Conservation (phyloP, 768 basidiomycete genomes). For the Termitomyces sp. region DNA sequence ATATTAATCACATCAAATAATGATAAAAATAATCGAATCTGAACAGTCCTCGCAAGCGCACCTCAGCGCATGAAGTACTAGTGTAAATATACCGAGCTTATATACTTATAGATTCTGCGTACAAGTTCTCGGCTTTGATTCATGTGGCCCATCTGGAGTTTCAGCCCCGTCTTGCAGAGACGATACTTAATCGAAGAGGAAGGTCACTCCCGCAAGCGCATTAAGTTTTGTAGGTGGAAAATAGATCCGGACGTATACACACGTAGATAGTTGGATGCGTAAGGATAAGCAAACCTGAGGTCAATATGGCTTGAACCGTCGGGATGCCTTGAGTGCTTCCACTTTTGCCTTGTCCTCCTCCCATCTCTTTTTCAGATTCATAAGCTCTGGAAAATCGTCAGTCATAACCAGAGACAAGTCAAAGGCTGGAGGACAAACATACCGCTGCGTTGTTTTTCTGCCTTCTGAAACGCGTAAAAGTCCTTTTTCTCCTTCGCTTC, state of each 20-base stretch:
- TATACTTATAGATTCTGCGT: no score
- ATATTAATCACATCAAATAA: no score
- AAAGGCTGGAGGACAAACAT: constrained; percentile 18
- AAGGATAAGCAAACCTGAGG: not conserved
- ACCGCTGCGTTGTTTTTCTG: constrained; percentile 88
- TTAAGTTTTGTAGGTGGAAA: not conserved
- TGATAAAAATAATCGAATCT: no score
- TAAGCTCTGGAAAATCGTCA: constrained; percentile 49
- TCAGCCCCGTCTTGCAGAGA: not conserved
- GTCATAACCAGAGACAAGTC: not conserved
- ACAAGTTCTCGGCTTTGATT: not conserved
- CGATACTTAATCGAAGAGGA: not conserved
- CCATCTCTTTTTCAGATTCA: constrained; percentile 77
- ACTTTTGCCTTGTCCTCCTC: constrained; percentile 87
- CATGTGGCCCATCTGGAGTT: not conserved
- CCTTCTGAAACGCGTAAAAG: constrained; percentile 91
- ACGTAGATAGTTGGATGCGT: not conserved
- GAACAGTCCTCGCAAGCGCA: no score
- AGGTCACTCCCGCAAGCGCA: not conserved
- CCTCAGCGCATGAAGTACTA: no score
- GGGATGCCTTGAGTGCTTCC: constrained; percentile 73
- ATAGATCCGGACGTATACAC: not conserved
- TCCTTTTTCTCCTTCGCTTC: constrained; percentile 67
- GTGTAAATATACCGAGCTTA: no score
- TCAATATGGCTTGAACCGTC: constrained; percentile 87